Base-by-base conservation (phyloP, 1,284 basidiomycete species). In the Sporisorium sorghi region DNA sequence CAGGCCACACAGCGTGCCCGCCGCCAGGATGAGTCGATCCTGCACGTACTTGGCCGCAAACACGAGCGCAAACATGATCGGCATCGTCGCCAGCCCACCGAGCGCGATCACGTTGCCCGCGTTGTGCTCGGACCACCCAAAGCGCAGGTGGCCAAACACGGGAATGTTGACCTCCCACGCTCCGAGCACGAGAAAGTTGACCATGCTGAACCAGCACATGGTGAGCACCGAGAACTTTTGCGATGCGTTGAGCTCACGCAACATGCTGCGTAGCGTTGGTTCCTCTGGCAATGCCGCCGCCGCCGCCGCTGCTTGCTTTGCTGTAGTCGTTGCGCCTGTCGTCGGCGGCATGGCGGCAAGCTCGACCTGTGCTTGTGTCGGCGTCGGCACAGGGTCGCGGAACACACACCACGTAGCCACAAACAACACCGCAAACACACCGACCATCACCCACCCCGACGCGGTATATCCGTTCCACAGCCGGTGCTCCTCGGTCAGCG, bases 201-300 rank as follows among this genome's bases (percentile, higher is more conserved):
- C 62, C 70, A 76, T 76, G 32, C 62, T 59, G 57, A 70, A 73
- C 70, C 74, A 76, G 48, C 70, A 76, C 74, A 76, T 76, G 62
- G 67, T 69, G 19, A 65, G 17, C 3, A 76, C 70, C 46, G 62
- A 63, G 50, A 66, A 73, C 37, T 66, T 63, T 39, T 76, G 70
- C 15, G 63, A 44, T 15, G 49, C 30, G 33, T 70, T 56, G 47
- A 74, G 66, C 28, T 74, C 61, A 32, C 62, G 62, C 19, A 62
- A 32, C 66, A 74, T 58, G 35, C 40, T 46, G 19, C 57, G 30
- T 12, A 74, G 48, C 12, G 66, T 66, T 10, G 62, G 56, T 37
- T 48, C 58, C 43, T 48, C 58, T 23, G 58, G 24, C 10, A 23
- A 26, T 21, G 17, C 47, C 23, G 23, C 7, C 7, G 17, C 47